Evolutionary conservation across 1,284 basidiomycete genomes (phyloP).

Genomic region (Melampsora americana): DNA sequence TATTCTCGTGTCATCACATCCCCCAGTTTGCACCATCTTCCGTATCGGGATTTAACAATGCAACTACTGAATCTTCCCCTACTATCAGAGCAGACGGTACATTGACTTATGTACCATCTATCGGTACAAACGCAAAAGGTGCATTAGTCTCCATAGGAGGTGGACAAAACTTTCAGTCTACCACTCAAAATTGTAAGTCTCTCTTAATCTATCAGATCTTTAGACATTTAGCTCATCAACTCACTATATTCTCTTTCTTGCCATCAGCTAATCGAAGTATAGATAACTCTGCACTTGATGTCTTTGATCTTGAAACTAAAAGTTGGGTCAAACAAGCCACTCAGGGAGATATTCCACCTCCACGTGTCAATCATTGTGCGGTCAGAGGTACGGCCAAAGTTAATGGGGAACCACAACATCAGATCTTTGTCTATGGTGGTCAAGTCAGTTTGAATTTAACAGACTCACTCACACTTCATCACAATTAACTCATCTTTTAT

Average conservation of each 20-base stretch:
- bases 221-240: no score
- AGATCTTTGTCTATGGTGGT: constrained; percentile 50
- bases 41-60: constrained; percentile 46
- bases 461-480: no score
- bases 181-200: constrained; percentile 29
- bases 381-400: constrained; percentile 49
- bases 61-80: constrained; percentile 47
- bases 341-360: constrained; percentile 45
- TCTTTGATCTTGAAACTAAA: constrained; percentile 49
- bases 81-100: constrained; percentile 49
- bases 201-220: background rate
- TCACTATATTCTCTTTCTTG: background rate
- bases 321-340: constrained; percentile 50
- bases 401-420: constrained; percentile 47
- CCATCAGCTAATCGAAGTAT: constrained; percentile 44
- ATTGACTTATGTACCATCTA: constrained; percentile 48
- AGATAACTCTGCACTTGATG: constrained; percentile 49
- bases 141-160: constrained; percentile 50
- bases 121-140: constrained; percentile 47
- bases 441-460: no score
- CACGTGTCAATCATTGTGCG: constrained; percentile 50
- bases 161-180: constrained; percentile 45
- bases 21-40: constrained; percentile 36
- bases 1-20: background rate
- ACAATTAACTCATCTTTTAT: no score